Percentiles rank a stretch among this genome's conserved stretches.
These are phyloP conservation scores for Perkinsus chesapeaki DNA, from an alignment of 169 alveolate species.

Conservation along the genomic window DNA sequence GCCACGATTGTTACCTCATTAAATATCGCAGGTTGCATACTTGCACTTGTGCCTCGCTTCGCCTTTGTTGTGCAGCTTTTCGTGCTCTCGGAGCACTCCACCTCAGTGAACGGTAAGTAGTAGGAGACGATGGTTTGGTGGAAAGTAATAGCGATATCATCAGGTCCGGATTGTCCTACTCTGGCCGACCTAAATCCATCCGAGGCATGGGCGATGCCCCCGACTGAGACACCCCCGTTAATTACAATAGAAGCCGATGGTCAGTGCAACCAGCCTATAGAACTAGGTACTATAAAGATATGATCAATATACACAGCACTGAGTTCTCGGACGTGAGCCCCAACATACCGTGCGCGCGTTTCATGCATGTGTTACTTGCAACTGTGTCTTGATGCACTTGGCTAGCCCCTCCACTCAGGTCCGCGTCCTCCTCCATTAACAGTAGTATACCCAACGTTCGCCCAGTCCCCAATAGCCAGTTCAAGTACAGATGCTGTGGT, in stretches of 20 bases:
- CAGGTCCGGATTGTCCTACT: not conserved
- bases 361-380: too few species aligned
- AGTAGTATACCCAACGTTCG: not conserved
- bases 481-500: not conserved
- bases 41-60: not conserved
- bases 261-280: not conserved
- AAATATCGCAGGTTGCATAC: not conserved
- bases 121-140: not conserved
- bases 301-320: too few species aligned
- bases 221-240: not conserved
- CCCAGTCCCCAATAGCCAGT: not conserved
- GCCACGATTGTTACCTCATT: too few species aligned
- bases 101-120: not conserved
- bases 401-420: too few species aligned
- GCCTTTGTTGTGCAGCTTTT: not conserved
- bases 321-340: too few species aligned
- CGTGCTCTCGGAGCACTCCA: not conserved
- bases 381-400: too few species aligned
- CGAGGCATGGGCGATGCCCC: not conserved
- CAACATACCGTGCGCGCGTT: too few species aligned
- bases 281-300: not conserved
- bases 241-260: not conserved
- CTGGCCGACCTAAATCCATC: not conserved
- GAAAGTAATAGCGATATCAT: not conserved
- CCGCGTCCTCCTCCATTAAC: not conserved